A percentile compares a stretch with the other conserved stretches of the same genome.
Conservation (phyloP, 1,284 basidiomycete species). For the Fomitopsis pinicola region DNA sequence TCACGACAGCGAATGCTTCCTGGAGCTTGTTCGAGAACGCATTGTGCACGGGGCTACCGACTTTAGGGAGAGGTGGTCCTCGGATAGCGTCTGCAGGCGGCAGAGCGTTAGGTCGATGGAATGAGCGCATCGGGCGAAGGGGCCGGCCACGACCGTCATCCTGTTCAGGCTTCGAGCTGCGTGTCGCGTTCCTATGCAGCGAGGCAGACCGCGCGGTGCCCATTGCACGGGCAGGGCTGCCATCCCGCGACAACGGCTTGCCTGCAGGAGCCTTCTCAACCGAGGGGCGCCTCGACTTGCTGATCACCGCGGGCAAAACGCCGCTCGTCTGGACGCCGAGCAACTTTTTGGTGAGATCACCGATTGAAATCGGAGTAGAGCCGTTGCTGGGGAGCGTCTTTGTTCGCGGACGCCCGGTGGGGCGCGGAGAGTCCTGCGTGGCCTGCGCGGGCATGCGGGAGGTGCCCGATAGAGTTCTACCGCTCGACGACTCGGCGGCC, state of each 20-base stretch:
- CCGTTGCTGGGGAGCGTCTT: constrained; percentile 42
- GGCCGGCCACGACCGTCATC: constrained; percentile 24
- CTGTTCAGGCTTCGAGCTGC: constrained; percentile 10
- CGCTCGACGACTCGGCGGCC: constrained; percentile 5
- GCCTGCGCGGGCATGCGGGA: constrained; percentile 22
- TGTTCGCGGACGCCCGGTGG: constrained; percentile 36
- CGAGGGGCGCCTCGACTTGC: constrained; percentile 18
- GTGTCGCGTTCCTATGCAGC: constrained; percentile 11
- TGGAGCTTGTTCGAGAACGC: background rate
- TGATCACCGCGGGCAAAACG: constrained; percentile 13
- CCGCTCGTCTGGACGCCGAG: constrained; percentile 39
- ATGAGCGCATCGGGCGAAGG: constrained; percentile 52
- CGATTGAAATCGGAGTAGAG: constrained; percentile 41
- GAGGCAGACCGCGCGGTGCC: constrained; percentile 8
- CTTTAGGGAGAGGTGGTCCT: constrained; percentile 12
- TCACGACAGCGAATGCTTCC: background rate
- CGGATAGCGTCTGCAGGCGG: constrained; percentile 11
- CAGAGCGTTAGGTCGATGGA: constrained; percentile 39
- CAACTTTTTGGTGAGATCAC: constrained; percentile 58
- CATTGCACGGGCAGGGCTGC: constrained; percentile 3
- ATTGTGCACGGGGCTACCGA: background rate
- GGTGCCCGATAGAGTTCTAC: constrained; percentile 8
- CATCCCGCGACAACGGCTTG: constrained; percentile 3
- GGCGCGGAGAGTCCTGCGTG: constrained; percentile 33
- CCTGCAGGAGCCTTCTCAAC: constrained; percentile 3